Evolutionary conservation across 2,329 filamentous ascomycete genomes (phyloP).

Genomic region (Paecilomyces sp.): DNA sequence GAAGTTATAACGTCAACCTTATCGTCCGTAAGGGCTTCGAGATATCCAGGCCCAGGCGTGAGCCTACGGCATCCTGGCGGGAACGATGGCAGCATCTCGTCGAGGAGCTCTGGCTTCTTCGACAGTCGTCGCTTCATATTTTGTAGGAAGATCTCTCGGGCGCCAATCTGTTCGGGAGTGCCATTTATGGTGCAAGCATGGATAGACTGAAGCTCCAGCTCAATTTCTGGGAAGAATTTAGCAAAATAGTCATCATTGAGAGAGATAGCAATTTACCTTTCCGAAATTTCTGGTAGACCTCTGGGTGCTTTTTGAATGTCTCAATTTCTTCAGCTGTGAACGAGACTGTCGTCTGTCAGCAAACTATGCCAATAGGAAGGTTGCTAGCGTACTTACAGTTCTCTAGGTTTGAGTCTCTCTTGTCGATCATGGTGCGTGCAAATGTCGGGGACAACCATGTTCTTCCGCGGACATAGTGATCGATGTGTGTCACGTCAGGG

Average conservation of each 20-base stretch:
- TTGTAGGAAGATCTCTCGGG: conserved; percentile 15
- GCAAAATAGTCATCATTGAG: background rate
- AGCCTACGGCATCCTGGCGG: conserved; percentile 36
- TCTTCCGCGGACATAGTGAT: conserved; percentile 26
- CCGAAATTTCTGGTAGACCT: conserved; percentile 24
- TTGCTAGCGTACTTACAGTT: conserved; percentile 16
- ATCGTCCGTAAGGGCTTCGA: conserved; percentile 55
- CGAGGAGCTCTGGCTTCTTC: conserved; percentile 26
- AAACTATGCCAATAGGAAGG: too few relatives aligned
- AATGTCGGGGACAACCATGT: conserved; percentile 25
- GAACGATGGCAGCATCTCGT: conserved; percentile 34
- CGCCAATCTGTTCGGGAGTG: conserved; percentile 19
- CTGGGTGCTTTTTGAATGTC: conserved; percentile 22
- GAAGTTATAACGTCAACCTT: conserved; percentile 55
- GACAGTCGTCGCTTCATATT: conserved; percentile 27
- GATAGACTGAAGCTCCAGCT: conserved; percentile 24
- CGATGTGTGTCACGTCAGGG: conserved; percentile 32
- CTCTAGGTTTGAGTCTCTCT: conserved; percentile 16
- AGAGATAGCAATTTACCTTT: conserved; percentile 18
- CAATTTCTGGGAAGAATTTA: conserved; percentile 15
- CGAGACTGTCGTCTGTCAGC: conserved; percentile 13
- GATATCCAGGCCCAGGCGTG: conserved; percentile 40
- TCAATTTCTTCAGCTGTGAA: conserved; percentile 26
- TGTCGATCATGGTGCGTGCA: conserved; percentile 20
- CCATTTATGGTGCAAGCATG: conserved; percentile 21